Conservation (phyloP, 73 alveolate genomes). For the Paramecium pentaurelia region DNA sequence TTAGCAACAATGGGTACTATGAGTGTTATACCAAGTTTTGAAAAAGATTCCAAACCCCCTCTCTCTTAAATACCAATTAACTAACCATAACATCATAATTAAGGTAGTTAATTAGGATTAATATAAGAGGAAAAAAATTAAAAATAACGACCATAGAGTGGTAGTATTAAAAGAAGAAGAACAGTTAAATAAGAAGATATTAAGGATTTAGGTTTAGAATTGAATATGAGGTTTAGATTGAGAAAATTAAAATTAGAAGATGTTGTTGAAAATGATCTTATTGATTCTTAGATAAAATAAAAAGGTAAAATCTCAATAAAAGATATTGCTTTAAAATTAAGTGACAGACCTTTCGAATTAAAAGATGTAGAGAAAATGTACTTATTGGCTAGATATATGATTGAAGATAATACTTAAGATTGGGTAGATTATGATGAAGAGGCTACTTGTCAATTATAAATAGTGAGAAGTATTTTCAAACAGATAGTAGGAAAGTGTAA, state of each 20-base stretch:
- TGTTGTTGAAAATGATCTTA: constrained; percentile 18
- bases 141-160: not conserved
- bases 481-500: constrained; percentile 20
- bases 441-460: not conserved
- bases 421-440: constrained; percentile 39
- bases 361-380: constrained; percentile 47
- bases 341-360: constrained; percentile 33
- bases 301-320: not conserved
- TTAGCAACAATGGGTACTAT: constrained; percentile 1
- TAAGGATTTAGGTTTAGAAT: constrained; percentile 36
- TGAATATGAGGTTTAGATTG: constrained; percentile 50
- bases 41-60: not conserved
- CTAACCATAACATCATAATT: not conserved
- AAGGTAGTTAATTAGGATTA: not conserved
- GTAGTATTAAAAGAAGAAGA: constrained; percentile 27
- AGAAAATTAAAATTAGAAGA: constrained; percentile 33
- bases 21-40: not conserved
- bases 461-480: constrained; percentile 45
- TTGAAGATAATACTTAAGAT: constrained; percentile 32
- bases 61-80: not conserved
- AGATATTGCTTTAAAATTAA: constrained; percentile 40
- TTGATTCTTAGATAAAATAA: not conserved
- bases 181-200: constrained; percentile 44
- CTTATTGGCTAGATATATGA: constrained; percentile 10
- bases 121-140: not conserved